phyloP scores from a whole-genome alignment of 2,329 filamentous ascomycete genomes.

The Grosmannia serpens region DNA sequence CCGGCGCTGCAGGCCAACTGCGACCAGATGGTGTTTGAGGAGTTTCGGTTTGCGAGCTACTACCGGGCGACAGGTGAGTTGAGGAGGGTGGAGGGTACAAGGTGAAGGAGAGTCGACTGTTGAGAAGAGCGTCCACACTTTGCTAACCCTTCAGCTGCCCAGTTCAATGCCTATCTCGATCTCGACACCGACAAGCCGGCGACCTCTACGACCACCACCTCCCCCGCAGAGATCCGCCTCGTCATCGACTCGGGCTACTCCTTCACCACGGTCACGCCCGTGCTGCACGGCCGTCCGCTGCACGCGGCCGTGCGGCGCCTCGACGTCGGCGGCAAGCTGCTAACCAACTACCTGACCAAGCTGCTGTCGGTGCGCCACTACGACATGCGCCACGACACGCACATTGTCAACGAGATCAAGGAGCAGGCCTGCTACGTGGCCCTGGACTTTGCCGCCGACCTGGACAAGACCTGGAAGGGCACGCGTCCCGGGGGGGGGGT shows the following conservation, averaged over 20 bases:
- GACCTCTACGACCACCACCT: background rate
- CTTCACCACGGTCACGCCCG: conserved; percentile 78
- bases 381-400: conserved; percentile 87
- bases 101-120: too few relatives aligned
- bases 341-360: conserved; percentile 88
- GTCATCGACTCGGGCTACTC: conserved; percentile 89
- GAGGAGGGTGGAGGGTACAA: too few relatives aligned
- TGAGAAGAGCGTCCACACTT: too few relatives aligned
- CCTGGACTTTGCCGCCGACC: conserved; percentile 60
- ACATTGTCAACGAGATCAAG: conserved; percentile 94
- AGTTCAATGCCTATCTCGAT: conserved; percentile 74
- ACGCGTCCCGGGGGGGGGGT: conserved; percentile 32
- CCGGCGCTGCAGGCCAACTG: conserved; percentile 75
- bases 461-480: conserved; percentile 78
- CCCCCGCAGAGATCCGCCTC: conserved; percentile 61
- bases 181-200: background rate
- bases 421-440: conserved; percentile 80
- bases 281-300: conserved; percentile 69
- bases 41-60: conserved; percentile 86
- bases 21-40: conserved; percentile 95
- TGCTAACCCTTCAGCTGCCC: too few relatives aligned
- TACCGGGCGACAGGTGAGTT: conserved; percentile 68
- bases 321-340: conserved; percentile 81
- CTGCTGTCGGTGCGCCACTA: conserved; percentile 84
- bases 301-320: conserved; percentile 74